Base-by-base conservation (phyloP, 345 rosid species). In the Salix brachista region DNA sequence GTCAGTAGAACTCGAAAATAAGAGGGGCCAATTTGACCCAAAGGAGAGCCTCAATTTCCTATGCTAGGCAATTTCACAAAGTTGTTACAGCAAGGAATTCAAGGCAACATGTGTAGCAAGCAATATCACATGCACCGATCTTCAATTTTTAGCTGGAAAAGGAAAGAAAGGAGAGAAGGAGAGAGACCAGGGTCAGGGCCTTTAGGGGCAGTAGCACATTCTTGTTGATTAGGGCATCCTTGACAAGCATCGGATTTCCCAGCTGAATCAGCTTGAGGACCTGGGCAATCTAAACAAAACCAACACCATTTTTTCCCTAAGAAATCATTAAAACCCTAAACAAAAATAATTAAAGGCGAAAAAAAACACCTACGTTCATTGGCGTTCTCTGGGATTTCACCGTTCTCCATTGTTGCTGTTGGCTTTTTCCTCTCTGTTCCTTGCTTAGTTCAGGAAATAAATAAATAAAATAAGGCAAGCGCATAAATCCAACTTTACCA, bases 141-240 rank as follows among this genome's bases (percentile, higher is more conserved):
- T 46, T 46, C 50, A 46, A 46, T 46, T 46, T 44, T 13, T 34
- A 67, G 13, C 6, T 21, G 9, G 14, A 41, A 23, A 18, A 26
- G 62, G 9, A 9, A 5, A 28, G 5, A 18, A 70, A 39, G n/a
- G 74, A 37, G 16, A 65, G 21, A 70, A 39, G 19, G 73, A 37
- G 16, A 65, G 21, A 44, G 37, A 95, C 99, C 99, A 77, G 98
- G 98, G 82, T 93, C 98, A 34, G 97, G 99, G 81, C 98, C 98
- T 77, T 93, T 95, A 23, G 99, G 99, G 21, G 94, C 98, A 61
- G 94, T 81, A 67, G 98, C 97, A 80, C 99, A 93, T 69, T 72
- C 90, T 84, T 93, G 82, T 78, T 95, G 99, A 81, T 93, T 95
- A 73, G 99, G 99, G 76, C 99, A 93, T 72, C 98, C 99, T 79